phyloP scores from a whole-genome alignment of 495 filamentous ascomycete species.

The Trichoderma orchidacearum region DNA sequence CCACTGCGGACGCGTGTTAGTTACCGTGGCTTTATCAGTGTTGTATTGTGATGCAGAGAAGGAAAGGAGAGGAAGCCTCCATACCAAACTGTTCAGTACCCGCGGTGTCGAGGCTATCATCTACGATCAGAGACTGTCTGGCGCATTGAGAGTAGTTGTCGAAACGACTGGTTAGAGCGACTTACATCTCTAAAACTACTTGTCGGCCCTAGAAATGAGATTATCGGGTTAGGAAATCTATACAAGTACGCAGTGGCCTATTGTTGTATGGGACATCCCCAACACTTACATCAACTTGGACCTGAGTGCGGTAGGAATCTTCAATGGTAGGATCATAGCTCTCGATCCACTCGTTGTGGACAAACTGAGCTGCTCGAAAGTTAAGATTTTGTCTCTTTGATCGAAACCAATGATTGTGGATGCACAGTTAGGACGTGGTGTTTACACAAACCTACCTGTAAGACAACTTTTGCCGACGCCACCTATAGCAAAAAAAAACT shows the following conservation, averaged over 20 bases:
- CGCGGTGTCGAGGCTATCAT: constrained; percentile 74
- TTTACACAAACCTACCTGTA: constrained; percentile 84
- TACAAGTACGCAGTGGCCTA: too few relatives aligned
- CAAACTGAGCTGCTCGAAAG: constrained; percentile 71
- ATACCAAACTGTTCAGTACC: constrained; percentile 97
- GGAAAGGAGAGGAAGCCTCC: constrained; percentile 15
- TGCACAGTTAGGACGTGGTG: constrained; percentile 3
- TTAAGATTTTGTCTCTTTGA: constrained; percentile 12
- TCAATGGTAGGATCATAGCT: constrained; percentile 97
- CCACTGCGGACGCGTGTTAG: constrained; percentile 22
- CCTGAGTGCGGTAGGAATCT: constrained; percentile 89
- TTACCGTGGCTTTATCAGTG: constrained; percentile 5
- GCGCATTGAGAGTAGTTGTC: not conserved
- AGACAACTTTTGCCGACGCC: constrained; percentile 97
- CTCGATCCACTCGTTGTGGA: constrained; percentile 98
- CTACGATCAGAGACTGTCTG: constrained; percentile 9
- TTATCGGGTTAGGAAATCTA: not conserved
- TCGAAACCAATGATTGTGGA: constrained; percentile 10
- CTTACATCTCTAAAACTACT: constrained; percentile 91
- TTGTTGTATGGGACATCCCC: too few relatives aligned
- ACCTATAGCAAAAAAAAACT: constrained; percentile 39
- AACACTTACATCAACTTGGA: constrained; percentile 80
- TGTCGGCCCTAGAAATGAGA: constrained; percentile 58
- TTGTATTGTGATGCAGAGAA: not conserved
- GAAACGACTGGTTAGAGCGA: not conserved